Base-by-base conservation (phyloP, 352 stramenopile species). In the Pythium brassicae region DNA sequence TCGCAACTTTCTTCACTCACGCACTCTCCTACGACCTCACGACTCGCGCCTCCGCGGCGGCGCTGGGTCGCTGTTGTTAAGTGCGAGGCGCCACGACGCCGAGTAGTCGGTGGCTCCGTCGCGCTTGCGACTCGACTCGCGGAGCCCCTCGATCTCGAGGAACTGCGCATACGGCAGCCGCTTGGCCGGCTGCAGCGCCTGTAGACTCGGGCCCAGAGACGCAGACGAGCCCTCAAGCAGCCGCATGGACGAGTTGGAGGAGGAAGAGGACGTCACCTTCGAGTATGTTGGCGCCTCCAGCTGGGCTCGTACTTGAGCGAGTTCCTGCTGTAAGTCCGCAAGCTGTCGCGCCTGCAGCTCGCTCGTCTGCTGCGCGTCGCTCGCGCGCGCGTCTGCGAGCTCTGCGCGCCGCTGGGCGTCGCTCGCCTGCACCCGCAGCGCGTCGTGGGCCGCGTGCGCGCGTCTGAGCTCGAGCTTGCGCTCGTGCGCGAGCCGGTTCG, bases 81-180 rank as follows among this genome's bases (percentile, higher is more conserved):
- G n/a, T n/a, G n/a, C n/a, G n/a, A n/a, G 50, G 40, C 67, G 63
- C 61, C 56, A 76, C 9, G 61, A 53, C 53, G 76, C 70, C 10
- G 73, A 74, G 59, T 82, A 82, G 48, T 76, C 67, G 10, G 79
- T 62, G 19, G 61, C 63, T 2, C 69, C 61, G 4, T 72, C 54
- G 19, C 69, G 66, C 39, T 76, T 71, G 45, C 65, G 62, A 35
- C 75, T 84, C 9, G 83, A 93, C 57, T 93, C 83, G 4, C 83
- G 81, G 11, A 93, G 32, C 0, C 83, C 83, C 66, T 93, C 83
- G 44, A 93, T 89, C 57, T 93, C 83, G 23, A 93, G 71, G 14
- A 66, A 86, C 35, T 86, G 79, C 9, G 83, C 83, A 48, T 93
- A 93, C n/a, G 81, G 83, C 53, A 93, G 59, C 2, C 83, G 78